These are phyloP conservation scores for maize (Zea mays) DNA, from an alignment of 176 grass and related monocot genomes.

Conservation along the genomic window Zm-B73-REFERENCE-NAM-5.0 NC_050102.1:101684501-101685000, in stretches of 20 bases:
- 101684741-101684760: too few species aligned
- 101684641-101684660: background rate
- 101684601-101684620: background rate
- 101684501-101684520: slow-evolving; percentile 12
- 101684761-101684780: too few species aligned
- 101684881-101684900: background rate
- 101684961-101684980: background rate
- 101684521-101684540: slow-evolving; percentile 1
- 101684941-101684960: background rate
- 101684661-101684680: background rate
- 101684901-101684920: background rate
- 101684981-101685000: background rate
- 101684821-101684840: too few species aligned
- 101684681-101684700: background rate
- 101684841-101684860: too few species aligned
- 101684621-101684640: background rate
- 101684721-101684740: too few species aligned
- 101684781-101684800: too few species aligned
- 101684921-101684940: background rate
- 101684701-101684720: too few species aligned
- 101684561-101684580: background rate
- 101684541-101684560: background rate
- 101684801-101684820: too few species aligned
- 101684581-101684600: background rate
- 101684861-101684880: too few species aligned